Conservation (phyloP, 805 yeast species). For the Starmerella floricola region DNA sequence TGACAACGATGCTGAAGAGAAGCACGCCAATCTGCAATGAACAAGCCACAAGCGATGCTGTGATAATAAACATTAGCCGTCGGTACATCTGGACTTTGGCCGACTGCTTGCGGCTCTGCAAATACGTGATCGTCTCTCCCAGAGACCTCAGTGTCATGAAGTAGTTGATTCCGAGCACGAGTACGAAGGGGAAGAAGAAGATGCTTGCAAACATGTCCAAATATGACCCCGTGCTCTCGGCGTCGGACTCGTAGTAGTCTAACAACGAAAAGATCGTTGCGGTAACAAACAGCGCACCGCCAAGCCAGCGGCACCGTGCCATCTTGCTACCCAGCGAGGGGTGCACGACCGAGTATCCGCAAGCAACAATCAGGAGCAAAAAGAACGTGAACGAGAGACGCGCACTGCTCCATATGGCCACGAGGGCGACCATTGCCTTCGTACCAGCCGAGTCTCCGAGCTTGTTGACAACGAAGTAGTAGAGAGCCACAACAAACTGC, state of each 20-base stretch:
- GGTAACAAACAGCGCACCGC: constrained; percentile 44
- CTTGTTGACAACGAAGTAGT: constrained; percentile 70
- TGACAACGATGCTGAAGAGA: constrained; percentile 53
- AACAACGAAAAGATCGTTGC: constrained; percentile 44
- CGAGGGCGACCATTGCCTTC: constrained; percentile 61
- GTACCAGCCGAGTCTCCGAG: constrained; percentile 43
- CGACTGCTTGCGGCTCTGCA: constrained; percentile 77
- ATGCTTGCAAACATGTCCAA: constrained; percentile 35
- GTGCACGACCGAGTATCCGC: constrained; percentile 91
- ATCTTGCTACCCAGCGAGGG: constrained; percentile 72
- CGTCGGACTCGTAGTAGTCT: constrained; percentile 33
- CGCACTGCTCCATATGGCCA: constrained; percentile 66
- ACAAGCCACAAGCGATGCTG: constrained; percentile 47
- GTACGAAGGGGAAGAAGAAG: constrained; percentile 56
- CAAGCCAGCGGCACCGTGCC: constrained; percentile 55
- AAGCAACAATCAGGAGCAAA: constrained; percentile 65
- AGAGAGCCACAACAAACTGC: constrained; percentile 80
- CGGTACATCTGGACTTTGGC: constrained; percentile 83
- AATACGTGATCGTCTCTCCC: constrained; percentile 56
- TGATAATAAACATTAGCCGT: constrained; percentile 59
- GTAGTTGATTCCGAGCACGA: constrained; percentile 62
- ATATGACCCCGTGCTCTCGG: constrained; percentile 29
- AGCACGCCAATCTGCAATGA: constrained; percentile 60
- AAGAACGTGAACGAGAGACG: constrained; percentile 83
- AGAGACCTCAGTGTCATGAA: constrained; percentile 61